phyloP scores from a whole-genome alignment of 2,329 filamentous ascomycete genomes.

The Calonectria naviculata region DNA sequence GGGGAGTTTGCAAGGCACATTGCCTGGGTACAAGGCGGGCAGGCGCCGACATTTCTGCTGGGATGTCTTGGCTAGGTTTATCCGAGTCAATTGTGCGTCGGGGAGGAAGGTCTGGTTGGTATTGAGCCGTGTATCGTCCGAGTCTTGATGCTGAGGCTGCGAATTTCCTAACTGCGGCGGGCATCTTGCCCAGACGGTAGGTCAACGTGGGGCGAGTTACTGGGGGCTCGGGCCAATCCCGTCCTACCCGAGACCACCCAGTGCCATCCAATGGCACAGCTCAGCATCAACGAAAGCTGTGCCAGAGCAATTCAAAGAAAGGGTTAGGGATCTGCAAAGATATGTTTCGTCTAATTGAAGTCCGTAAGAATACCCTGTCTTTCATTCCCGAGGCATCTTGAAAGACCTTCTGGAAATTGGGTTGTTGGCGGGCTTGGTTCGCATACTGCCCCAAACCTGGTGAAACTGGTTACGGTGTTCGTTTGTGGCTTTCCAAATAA shows the following conservation, averaged over 20 bases:
- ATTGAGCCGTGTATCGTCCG: slow-evolving; percentile 3
- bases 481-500: too few species aligned
- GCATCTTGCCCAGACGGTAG: background rate
- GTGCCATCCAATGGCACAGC: background rate
- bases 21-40: slow-evolving; percentile 27
- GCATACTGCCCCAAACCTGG: too few species aligned
- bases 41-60: slow-evolving; percentile 27
- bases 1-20: slow-evolving; percentile 25
- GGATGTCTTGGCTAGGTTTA: background rate
- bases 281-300: background rate
- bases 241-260: slow-evolving; percentile 1
- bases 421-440: too few species aligned
- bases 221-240: slow-evolving; percentile 19
- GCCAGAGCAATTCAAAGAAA: background rate
- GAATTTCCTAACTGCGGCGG: slow-evolving; percentile 12
- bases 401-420: too few species aligned
- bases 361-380: background rate
- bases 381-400: background rate
- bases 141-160: slow-evolving; percentile 9
- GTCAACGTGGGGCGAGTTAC: slow-evolving; percentile 14
- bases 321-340: background rate
- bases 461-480: too few species aligned
- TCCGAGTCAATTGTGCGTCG: background rate
- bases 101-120: background rate
- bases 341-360: background rate